These are phyloP conservation scores for Sporothrix brunneoviolacea DNA, from an alignment of 2,329 filamentous ascomycete genomes.

Conservation along the genomic window DNA sequence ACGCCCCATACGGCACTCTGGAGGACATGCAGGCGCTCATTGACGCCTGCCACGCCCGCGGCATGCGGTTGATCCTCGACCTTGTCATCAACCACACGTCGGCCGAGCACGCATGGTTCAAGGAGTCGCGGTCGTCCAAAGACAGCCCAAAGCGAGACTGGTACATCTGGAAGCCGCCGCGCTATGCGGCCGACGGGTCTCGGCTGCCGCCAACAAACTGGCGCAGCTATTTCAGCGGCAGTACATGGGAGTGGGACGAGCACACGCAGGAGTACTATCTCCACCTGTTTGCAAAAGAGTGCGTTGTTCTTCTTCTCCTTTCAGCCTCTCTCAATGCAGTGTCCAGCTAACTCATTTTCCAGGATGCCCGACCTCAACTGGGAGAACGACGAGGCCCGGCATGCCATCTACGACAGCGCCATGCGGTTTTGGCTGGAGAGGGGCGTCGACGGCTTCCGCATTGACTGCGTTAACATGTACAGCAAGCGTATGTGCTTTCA, in stretches of 20 bases:
- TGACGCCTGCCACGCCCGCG: conserved; percentile 49
- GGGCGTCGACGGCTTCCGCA: conserved; percentile 67
- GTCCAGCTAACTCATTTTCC: too few species aligned
- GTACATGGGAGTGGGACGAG: conserved; percentile 66
- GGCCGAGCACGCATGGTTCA: conserved; percentile 65
- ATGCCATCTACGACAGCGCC: conserved; percentile 62
- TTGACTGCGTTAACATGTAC: conserved; percentile 69
- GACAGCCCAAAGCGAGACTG: conserved; percentile 59
- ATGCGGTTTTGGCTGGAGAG: conserved; percentile 75
- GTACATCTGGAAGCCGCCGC: conserved; percentile 29
- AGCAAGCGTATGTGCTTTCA: conserved; percentile 52
- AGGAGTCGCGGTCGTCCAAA: conserved; percentile 55
- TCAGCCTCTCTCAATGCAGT: background rate
- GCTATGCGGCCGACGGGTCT: conserved; percentile 48
- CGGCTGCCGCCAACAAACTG: conserved; percentile 71
- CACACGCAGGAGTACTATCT: conserved; percentile 70
- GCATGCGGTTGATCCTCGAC: conserved; percentile 56
- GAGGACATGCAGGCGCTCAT: conserved; percentile 58
- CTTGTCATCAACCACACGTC: conserved; percentile 74
- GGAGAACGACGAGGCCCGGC: conserved; percentile 62
- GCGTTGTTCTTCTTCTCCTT: background rate
- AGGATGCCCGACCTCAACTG: conserved; percentile 82
- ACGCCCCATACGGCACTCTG: conserved; percentile 53
- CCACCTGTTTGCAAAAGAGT: conserved; percentile 57
- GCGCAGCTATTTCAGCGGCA: conserved; percentile 54